These are phyloP conservation scores for Geotrichum reessii DNA, from an alignment of 1,139 yeast species.

Conservation along the genomic window DNA sequence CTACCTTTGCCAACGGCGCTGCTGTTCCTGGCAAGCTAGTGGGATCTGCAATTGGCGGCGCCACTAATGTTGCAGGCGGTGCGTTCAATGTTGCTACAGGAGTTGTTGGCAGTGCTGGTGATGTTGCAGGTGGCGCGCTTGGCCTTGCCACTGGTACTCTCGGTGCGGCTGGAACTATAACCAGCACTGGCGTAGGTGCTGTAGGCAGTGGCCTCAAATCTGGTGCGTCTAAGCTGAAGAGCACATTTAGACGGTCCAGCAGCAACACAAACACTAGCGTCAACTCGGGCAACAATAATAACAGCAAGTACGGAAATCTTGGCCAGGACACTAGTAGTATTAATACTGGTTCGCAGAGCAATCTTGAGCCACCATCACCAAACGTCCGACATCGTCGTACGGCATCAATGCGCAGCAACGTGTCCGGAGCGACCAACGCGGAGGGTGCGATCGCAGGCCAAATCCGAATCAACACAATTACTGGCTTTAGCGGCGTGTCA, in stretches of 20 bases:
- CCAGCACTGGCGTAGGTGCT: constrained; percentile 37
- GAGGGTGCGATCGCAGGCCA: constrained; percentile 25
- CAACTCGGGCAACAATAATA: background rate
- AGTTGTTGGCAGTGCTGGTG: constrained; percentile 35
- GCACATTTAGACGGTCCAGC: constrained; percentile 5
- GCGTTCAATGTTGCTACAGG: constrained; percentile 42
- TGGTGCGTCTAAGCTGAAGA: constrained; percentile 14
- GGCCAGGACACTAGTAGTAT: constrained; percentile 22
- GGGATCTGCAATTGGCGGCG: constrained; percentile 34
- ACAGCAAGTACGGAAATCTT: constrained; percentile 25
- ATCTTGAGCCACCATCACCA: constrained; percentile 11
- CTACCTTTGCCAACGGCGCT: constrained; percentile 27
- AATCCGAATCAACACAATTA: constrained; percentile 28
- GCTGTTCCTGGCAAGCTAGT: constrained; percentile 26
- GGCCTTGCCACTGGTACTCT: background rate
- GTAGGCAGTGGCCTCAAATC: constrained; percentile 25
- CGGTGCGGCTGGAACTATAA: constrained; percentile 32
- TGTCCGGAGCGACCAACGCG: constrained; percentile 17
- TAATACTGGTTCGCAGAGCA: constrained; percentile 9
- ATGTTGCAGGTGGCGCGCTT: constrained; percentile 39
- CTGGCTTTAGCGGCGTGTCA: constrained; percentile 29
- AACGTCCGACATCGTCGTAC: constrained; percentile 2
- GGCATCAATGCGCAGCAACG: constrained; percentile 23
- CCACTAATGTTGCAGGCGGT: constrained; percentile 40
- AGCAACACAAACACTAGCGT: constrained; percentile 5